These are phyloP conservation scores for Torulaspora indica DNA, from an alignment of 805 yeast species.

Conservation along the genomic window DNA sequence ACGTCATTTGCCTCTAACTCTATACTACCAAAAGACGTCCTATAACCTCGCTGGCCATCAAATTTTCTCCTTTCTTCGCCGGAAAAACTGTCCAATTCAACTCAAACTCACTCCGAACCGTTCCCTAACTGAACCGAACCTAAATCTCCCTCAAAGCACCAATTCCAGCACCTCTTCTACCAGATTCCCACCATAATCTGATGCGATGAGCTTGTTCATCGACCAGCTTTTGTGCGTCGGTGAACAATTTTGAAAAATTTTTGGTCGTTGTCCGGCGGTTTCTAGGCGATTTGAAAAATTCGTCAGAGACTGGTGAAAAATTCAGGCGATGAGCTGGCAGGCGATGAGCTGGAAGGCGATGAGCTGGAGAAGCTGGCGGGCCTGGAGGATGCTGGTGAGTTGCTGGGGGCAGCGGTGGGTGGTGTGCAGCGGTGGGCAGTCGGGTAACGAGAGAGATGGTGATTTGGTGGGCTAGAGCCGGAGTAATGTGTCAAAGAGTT, in stretches of 20 bases:
- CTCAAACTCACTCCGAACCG: no score
- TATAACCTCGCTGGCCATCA: background rate
- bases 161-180: background rate
- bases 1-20: constrained; percentile 12
- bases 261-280: constrained; percentile 8
- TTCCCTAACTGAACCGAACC: no score
- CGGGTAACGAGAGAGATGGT: background rate
- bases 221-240: constrained; percentile 9
- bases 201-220: constrained; percentile 10
- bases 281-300: constrained; percentile 11
- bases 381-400: background rate
- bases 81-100: background rate
- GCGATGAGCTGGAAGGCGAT: constrained; percentile 11
- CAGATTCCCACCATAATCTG: background rate
- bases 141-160: no score
- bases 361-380: background rate
- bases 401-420: background rate
- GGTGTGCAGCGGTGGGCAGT: background rate
- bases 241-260: constrained; percentile 4
- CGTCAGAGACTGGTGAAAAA: background rate
- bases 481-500: background rate
- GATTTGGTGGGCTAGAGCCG: background rate
- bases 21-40: background rate
- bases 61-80: background rate
- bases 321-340: constrained; percentile 15